Base-by-base conservation (phyloP, 2,329 filamentous ascomycete genomes). In the Cercospora citrullina region DNA sequence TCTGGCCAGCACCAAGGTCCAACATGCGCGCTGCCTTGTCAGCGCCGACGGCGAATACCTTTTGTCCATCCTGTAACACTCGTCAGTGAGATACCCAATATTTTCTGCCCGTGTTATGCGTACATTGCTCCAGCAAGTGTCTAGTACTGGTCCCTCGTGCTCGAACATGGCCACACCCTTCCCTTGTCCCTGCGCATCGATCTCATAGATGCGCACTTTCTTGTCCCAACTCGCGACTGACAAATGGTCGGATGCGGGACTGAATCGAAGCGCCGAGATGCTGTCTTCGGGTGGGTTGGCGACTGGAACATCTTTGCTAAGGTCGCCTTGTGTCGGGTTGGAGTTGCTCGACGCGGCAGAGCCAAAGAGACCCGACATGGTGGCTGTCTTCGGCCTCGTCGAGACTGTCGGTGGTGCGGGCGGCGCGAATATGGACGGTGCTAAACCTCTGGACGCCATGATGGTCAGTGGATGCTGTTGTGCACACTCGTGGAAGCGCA, bases 221-320 rank as follows among this genome's bases (percentile, higher is more conserved):
- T 96, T 96, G 82, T 99, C 95, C 95, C 95, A 99, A 75, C 93
- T 97, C 59, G 93, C 85, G 39, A 97, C 92, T 26, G 94, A 93
- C 18, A 99, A 85, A 78, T 96, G 91, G 75, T 98, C 93, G 72
- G 82, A 86, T 63, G 85, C 85, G 1, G 90, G 88, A 14, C 91
- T 94, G 83, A 97, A 99, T 60, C 88, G 84, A 68, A 99, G 86
- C 77, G 93, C 92, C 39, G 94, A 94, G 76, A 98, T 91, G 80
- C 91, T 92, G 81, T 99, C 95, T 73, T 92, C 90, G 23, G 95
- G 95, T 14, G 91, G 91, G 72, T 90, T 87, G 68, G 83, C 86
- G 65, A 99, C 84, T 64, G 90, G 86, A 64, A 98, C 89, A 80
- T 99, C 95, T 77, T 94, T 91, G 77, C 91, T 93, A 68, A 97